Evolutionary conservation across 495 filamentous ascomycete genomes (phyloP), one percentile per base, ranked within the genome.

Genomic region (Talaromyces thailandensis): DNA sequence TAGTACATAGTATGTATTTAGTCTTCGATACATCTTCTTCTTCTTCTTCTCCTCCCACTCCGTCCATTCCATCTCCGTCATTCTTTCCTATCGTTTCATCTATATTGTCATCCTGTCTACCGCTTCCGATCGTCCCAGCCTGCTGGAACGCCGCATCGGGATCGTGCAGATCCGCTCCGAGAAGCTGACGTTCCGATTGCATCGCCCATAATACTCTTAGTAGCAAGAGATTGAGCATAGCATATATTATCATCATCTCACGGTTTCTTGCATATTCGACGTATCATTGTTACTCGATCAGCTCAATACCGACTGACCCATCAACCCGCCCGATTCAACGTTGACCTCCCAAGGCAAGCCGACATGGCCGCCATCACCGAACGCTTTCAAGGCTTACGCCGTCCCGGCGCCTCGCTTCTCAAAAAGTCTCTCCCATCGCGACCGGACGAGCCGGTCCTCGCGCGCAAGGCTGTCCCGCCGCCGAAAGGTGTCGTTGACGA

Each of bases 131-230:
- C 60, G 31, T 32, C 56, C 58, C 51, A 55, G 29, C 55, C 14
- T n/a, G 14, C 21, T 35, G 57, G 31, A 40, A n/a, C 11, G 26
- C 57, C 57, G 57, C 57, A 59, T 59, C 57, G 57, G 57, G 37
- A 59, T 23, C 57, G 21, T 59, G 57, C 57, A 59, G 56, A 59
- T 59, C 28, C 56, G 23, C 16, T 25, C 57, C 40, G 32, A 56
- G 60, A 40, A 50, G 31, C 50, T 60, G 51, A 61, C 31, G 56
- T 57, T 57, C 63, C 56, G 35, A 66, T 31, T 24, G 76, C 77
- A 73, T 73, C 75, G 4, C 70, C 76, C 50, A 40, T 40, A 40
- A 40, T 3, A 40, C n/a, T n/a, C n/a, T n/a, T n/a, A n/a, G n/a
- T n/a, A n/a, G n/a, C n/a, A n/a, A 29, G 28, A 29, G 28, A 29